Evolutionary conservation across 257 asterid genomes (phyloP), one percentile per base, ranked within the genome.

Genomic region (Vinca minor): DNA sequence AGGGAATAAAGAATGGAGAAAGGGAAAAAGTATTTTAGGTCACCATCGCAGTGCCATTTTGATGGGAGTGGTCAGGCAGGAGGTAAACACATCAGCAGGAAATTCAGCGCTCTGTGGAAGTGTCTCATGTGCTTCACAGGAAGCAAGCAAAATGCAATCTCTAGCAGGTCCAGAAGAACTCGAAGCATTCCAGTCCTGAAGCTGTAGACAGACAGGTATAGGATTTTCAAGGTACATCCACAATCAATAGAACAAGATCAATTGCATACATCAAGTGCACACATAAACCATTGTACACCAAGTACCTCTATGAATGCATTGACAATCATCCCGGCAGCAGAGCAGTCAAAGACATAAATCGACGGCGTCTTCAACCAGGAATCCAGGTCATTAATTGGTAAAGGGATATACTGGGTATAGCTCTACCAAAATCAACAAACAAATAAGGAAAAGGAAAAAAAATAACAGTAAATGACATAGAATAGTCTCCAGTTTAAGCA

Each of bases 41-140:
- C n/a, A 87, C 99, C 98, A 91, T 91, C 96, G 79, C 76, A 91
- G 72, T 62, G 98, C 98, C 96, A 91, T 91, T 81, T 91, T 91
- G 69, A 91, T 86, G 50, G 98, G 98, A 42, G 98, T 91, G 21
- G 96, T 91, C 70, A 88, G 91, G 84, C 99, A 93, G 66, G 97
- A 85, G 53, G 99, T 93, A 77, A 93, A 93, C 64, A 93, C 87
- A 70, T 93, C 99, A 29, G 99, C 97, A 63, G 97, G 97, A 81
- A 85, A 89, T 56, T 89, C 97, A 67, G 84, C 94, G 83, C 95
- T 93, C 79, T 85, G 99, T 4, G 99, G 99, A 72, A 93, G 97
- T 9, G 94, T 85, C 82, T 93, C 96, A 13, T 76, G 82, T 62
- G 80, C 82, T 80, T 77, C 81, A 77, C 99, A 93, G 58, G 99